phyloP scores from a whole-genome alignment of 768 basidiomycete species.

The Amanita molliuscula region DNA sequence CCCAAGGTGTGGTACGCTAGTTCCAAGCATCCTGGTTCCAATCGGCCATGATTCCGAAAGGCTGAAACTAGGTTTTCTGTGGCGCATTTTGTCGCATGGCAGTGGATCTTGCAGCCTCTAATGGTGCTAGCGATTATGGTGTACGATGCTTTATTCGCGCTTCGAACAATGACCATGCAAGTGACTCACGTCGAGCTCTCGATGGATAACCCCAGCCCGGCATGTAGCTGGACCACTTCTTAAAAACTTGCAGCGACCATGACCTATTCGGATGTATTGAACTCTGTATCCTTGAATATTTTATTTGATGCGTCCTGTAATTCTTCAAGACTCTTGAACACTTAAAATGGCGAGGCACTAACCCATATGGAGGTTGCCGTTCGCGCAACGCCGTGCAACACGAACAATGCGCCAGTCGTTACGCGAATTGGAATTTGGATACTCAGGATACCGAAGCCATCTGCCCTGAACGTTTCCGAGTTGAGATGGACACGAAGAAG shows the following conservation, averaged over 20 bases:
- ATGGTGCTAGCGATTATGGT: constrained; percentile 50
- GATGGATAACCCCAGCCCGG: constrained; percentile 97
- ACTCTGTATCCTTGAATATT: constrained; percentile 86
- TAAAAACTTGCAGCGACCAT: not conserved
- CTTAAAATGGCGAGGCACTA: constrained; percentile 8
- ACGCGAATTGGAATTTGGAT: constrained; percentile 1
- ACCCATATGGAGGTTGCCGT: constrained; percentile 96
- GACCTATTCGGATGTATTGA: constrained; percentile 42
- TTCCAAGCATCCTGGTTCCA: constrained; percentile 54
- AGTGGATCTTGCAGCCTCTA: constrained; percentile 61
- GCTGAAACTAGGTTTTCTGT: constrained; percentile 72
- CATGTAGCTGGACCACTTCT: constrained; percentile 50
- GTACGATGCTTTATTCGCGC: constrained; percentile 33
- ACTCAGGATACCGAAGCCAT: constrained; percentile 10
- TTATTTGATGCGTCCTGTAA: constrained; percentile 91
- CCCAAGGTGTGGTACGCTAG: constrained; percentile 83
- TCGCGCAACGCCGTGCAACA: constrained; percentile 94
- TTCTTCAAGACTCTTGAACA: not conserved
- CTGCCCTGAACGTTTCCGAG: constrained; percentile 59
- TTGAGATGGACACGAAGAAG: constrained; percentile 78
- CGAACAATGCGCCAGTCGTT: constrained; percentile 49
- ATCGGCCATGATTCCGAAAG: constrained; percentile 87
- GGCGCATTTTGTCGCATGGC: constrained; percentile 64
- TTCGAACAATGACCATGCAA: not conserved
- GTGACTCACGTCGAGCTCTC: constrained; percentile 53